Evolutionary conservation across 495 filamentous ascomycete genomes (phyloP), one percentile per base, ranked within the genome.

Genomic region (Beverwykella pulmonaria): DNA sequence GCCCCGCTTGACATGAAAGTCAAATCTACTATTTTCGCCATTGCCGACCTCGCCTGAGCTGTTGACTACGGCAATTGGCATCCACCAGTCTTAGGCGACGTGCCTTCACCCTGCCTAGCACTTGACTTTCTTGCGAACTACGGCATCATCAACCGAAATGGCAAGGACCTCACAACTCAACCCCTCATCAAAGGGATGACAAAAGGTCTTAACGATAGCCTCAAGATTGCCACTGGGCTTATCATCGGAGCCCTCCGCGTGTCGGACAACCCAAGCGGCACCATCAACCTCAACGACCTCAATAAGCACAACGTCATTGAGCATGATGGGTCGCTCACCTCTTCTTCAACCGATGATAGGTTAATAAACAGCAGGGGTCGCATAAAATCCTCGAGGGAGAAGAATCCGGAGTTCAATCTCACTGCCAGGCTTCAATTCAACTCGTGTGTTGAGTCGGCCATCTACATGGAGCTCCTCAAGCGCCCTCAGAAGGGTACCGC

Each of bases 61-160:
- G 29, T 41, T 25, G 32, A 44, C 17, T 57, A 22, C 23, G 53
- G 53, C 9, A 14, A 57, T 12, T 57, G 53, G 53, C 53, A 71
- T 22, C 64, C 69, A 1, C 57, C 63, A 36, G 29, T 32, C 36
- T 32, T 36, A 12, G 55, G 59, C n/a, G 63, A 67, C 59, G 27
- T 59, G 8, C 63, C 64, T 23, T 54, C 47, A 9, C 74, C 74
- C n/a, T 75, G 74, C 54, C 74, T 72, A 12, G 70, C 69, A 22
- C 70, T 75, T 39, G 73, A 74, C 63, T 52, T 72, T 25, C 62
- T 74, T 9, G 74, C 72, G 34, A 75, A 75, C 60, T 72, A 74
- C 32, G 59, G 60, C 47, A 61, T 74, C 63, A 49, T 75, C 39
- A 66, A 61, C 19, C 72, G 47, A 36, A 22, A 66, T 55, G 74